Evolutionary conservation across 2,329 filamentous ascomycete genomes (phyloP).

Genomic region (Dothidotthia symphoricarpi): DNA sequence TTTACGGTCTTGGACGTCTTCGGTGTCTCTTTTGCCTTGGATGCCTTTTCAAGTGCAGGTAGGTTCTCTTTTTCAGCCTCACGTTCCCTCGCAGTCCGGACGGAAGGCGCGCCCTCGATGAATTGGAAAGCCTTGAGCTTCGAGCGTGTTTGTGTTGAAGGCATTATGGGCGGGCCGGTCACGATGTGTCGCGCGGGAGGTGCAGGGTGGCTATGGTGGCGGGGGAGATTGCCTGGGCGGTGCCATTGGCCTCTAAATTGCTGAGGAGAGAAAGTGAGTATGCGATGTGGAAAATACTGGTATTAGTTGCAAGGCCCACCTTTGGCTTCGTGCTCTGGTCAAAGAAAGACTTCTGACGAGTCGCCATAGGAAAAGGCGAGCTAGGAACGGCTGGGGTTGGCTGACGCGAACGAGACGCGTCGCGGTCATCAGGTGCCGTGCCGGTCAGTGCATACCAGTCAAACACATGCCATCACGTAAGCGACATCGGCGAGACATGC

Average conservation of each 20-base stretch:
- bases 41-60: slow-evolving; percentile 6
- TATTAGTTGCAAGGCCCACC: slow-evolving; percentile 26
- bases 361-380: slow-evolving; percentile 42
- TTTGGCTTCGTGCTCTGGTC: slow-evolving; percentile 47
- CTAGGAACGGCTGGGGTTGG: slow-evolving; percentile 3
- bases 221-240: slow-evolving; percentile 30
- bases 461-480: slow-evolving; percentile 15
- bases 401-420: slow-evolving; percentile 16
- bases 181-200: slow-evolving; percentile 35
- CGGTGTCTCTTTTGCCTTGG: slow-evolving; percentile 18
- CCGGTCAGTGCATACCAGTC: slow-evolving; percentile 2
- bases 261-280: slow-evolving; percentile 16
- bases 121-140: slow-evolving; percentile 59
- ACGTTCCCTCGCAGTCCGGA: slow-evolving; percentile 17
- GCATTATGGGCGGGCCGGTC: slow-evolving; percentile 45
- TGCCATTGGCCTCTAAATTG: slow-evolving; percentile 39
- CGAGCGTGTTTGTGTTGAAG: slow-evolving; percentile 53
- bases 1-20: slow-evolving; percentile 18
- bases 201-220: slow-evolving; percentile 25
- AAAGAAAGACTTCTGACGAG: slow-evolving; percentile 53
- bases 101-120: slow-evolving; percentile 38
- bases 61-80: slow-evolving; percentile 49
- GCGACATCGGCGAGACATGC: neutral
- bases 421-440: slow-evolving; percentile 9
- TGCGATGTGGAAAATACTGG: neutral